A percentile compares a stretch with the other conserved stretches of the same genome.
phyloP scores from a whole-genome alignment of 805 yeast genomes.

The Nakazawaea laoshanensis region DNA sequence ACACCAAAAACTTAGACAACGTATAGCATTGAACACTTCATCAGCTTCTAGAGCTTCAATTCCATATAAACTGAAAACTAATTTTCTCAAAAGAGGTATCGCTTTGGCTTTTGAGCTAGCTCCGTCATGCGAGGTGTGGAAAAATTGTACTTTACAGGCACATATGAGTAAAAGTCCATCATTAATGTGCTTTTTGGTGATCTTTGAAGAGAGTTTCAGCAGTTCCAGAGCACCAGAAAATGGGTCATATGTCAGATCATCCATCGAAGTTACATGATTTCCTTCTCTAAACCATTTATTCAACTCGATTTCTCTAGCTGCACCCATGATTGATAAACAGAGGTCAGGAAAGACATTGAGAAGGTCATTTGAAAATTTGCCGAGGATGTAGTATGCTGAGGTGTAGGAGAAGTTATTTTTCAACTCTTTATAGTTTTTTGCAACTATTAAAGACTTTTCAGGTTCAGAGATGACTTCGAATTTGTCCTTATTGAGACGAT shows the following conservation, averaged over 20 bases:
- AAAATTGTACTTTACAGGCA: conserved; percentile 40
- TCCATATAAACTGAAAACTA: conserved; percentile 31
- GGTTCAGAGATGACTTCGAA: conserved; percentile 41
- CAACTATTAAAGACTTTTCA: conserved; percentile 36
- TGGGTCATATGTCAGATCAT: conserved; percentile 26
- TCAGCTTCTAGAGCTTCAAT: conserved; percentile 27
- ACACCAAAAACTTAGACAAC: conserved; percentile 49
- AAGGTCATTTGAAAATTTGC: conserved; percentile 26
- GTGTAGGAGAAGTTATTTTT: conserved; percentile 26
- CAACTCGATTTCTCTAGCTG: conserved; percentile 38
- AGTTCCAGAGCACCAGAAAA: conserved; percentile 21
- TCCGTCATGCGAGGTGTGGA: conserved; percentile 52
- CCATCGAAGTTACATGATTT: conserved; percentile 29
- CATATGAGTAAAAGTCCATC: conserved; percentile 34
- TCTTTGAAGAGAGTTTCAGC: conserved; percentile 17
- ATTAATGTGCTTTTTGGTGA: conserved; percentile 22
- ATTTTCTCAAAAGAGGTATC: conserved; percentile 31
- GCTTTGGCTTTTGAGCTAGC: conserved; percentile 36
- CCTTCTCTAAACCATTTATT: conserved; percentile 42
- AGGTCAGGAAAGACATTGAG: conserved; percentile 26
- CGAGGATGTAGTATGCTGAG: conserved; percentile 35
- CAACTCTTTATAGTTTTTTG: conserved; percentile 17
- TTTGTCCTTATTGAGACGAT: conserved; percentile 33
- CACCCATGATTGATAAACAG: conserved; percentile 38
- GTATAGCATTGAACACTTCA: conserved; percentile 36